Evolutionary conservation across 2,329 filamentous ascomycete species (phyloP), one percentile per base, ranked within the genome.

Genomic region (Epichloe coenophiala): DNA sequence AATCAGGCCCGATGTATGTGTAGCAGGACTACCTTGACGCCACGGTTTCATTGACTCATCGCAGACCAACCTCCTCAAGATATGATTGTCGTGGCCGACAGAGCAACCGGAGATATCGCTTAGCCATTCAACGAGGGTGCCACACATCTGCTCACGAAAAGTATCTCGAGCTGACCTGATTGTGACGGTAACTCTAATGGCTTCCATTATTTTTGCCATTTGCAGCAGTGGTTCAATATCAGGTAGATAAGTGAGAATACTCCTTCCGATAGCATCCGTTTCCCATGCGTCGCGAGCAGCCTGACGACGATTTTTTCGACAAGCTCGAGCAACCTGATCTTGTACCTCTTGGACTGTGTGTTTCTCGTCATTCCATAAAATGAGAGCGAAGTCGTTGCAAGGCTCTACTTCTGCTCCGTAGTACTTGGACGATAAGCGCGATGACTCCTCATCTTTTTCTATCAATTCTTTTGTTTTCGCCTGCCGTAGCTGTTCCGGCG

Each of bases 331-430:
- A 21, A 98, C 88, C 64, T 97, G 91, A 51, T 94, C 82, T 57
- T 84, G 77, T 5, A 98, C 91, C 64, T 98, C 93, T 45, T 83
- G 80, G 42, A 97, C 84, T 0, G 93, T 98, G 64, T 98, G 93
- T 67, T 98, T 98, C 69, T 98, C 93, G 57, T 98, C 93, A 59
- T 98, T 98, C 93, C 93, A 98, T 5, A 98, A 72, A 15, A 96
- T 73, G 43, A 98, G 71, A 5, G 87, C 85, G 65, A 85, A 98
- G 59, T 95, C 88, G 11, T 59, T 59, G 53, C 67, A 68, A 9
- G 60, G 58, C 23, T 68, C 61, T 15, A 63, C 56, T 8, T 63
- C 60, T 12, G 83, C 76, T 57, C 90, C 93, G 67, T 89, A 90
- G 45, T 81, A 82, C 0, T 61, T 59, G 2, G 84, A 79, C 7